Evolutionary conservation across 805 yeast genomes (phyloP).

Genomic region (Kazachstania taianensis): DNA sequence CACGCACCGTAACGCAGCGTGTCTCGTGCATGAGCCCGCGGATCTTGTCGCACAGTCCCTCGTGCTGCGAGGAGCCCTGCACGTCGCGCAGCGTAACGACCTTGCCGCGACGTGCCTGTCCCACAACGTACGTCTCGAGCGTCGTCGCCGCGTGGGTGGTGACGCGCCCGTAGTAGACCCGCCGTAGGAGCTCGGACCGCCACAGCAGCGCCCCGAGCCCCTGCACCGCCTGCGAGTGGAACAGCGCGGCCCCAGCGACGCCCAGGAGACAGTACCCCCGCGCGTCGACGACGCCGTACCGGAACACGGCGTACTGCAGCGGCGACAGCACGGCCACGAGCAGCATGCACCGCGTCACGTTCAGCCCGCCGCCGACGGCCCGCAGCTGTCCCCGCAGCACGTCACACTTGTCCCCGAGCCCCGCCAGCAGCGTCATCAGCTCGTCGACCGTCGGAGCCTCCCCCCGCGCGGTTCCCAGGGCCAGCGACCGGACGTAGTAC

Average conservation of each 20-base stretch:
- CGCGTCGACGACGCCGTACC: constrained; percentile 5
- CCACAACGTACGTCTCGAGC: not conserved
- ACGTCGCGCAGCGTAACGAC: too few relatives aligned
- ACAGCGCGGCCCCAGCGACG: constrained; percentile 7
- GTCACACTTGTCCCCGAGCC: not conserved
- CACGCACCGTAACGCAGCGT: not conserved
- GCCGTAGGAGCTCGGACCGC: constrained; percentile 18
- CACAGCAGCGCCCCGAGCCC: constrained; percentile 20
- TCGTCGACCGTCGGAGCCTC: constrained; percentile 29
- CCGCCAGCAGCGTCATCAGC: constrained; percentile 13
- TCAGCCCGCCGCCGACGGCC: too few relatives aligned
- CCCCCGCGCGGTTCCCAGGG: constrained; percentile 10
- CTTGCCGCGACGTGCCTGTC: not conserved
- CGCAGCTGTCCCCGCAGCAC: not conserved
- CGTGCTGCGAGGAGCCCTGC: too few relatives aligned
- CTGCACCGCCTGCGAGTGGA: constrained; percentile 24
- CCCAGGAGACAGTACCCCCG: constrained; percentile 9
- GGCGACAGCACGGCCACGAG: constrained; percentile 12
- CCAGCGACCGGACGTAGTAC: constrained; percentile 17
- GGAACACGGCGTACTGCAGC: constrained; percentile 12
- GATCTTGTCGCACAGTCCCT: not conserved
- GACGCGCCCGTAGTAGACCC: constrained; percentile 6
- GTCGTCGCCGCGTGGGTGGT: not conserved
- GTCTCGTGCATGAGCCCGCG: not conserved
- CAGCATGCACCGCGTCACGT: too few relatives aligned